phyloP scores from a whole-genome alignment of 306 rosid genomes.

The Elaeagnus macrophylla region DNA sequence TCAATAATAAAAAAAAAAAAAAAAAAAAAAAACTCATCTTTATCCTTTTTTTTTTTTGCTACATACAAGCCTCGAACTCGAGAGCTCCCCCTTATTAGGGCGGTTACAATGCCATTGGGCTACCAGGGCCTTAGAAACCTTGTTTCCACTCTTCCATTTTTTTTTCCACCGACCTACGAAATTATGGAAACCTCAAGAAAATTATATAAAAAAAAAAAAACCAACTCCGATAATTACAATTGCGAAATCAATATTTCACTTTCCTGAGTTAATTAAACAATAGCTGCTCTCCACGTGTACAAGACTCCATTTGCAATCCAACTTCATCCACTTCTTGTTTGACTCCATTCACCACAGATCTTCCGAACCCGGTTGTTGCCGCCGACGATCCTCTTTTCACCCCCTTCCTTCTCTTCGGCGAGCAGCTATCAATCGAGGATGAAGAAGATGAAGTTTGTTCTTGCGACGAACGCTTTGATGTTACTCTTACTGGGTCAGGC shows the following conservation, averaged over 20 bases:
- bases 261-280: constrained; percentile 11
- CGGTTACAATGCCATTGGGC: too few species aligned
- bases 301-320: constrained; percentile 10
- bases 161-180: too few species aligned
- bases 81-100: too few species aligned
- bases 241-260: neutral
- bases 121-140: too few species aligned
- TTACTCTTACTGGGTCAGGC: constrained; percentile 74
- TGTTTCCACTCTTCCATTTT: too few species aligned
- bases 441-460: constrained; percentile 30
- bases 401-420: constrained; percentile 44
- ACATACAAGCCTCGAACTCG: too few species aligned
- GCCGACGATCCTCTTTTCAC: neutral
- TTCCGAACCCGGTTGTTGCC: constrained; percentile 16
- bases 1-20: too few species aligned
- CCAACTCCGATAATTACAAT: constrained; percentile 22
- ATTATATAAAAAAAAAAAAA: too few species aligned
- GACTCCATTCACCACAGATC: constrained; percentile 8
- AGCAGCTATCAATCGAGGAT: constrained; percentile 23
- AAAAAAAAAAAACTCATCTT: too few species aligned
- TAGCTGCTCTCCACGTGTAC: constrained; percentile 23
- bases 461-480: constrained; percentile 51
- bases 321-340: constrained; percentile 19
- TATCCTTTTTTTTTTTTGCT: too few species aligned
- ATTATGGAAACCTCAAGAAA: too few species aligned